Evolutionary conservation across 1,284 basidiomycete species (phyloP), one percentile per base, ranked within the genome.

Genomic region (Meira nashicola): DNA sequence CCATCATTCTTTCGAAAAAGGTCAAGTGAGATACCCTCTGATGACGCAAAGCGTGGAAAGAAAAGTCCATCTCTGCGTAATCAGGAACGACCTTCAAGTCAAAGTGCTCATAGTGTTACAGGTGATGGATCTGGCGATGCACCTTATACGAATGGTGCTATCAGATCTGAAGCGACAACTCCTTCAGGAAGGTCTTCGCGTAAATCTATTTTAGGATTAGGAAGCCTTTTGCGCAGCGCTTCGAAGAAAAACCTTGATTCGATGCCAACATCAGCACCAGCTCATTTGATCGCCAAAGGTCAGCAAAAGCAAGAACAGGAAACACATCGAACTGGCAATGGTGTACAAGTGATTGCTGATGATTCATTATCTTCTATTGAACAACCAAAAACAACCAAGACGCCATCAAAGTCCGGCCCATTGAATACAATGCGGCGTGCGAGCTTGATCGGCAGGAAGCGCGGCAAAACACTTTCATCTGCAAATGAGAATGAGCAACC

Each of bases 391-490:
- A 5, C 12, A 48, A 12, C 21, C 46, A 15, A 14, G 28, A 37
- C 50, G 8, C 38, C 43, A 25, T 25, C 50, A 14, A 41, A 38
- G 50, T 37, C 37, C 15, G 21, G 17, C 28, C 28, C 37, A 53
- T 43, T 54, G 39, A 40, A 39, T 21, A 43, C 38, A 9, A 33
- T 41, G 14, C 37, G 60, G 11, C 48, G 57, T 1, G 33, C 39
- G 15, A 87, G 88, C 37, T 82, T 94, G 70, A 90, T 92, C 82
- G 89, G 90, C 37, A 83, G 92, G 70, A 92, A 88, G 76, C 83
- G 93, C 59, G 92, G 93, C 79, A 95, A 95, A 86, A 21, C 19
- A 33, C 28, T 92, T 52, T 93, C 90, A 15, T 90, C 89, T 15
- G 85, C 87, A 38, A 89, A 57, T 25, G 55, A 91, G 65, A 84